Base-by-base conservation (phyloP, 1,284 basidiomycete species). In the Tilletia horrida region DNA sequence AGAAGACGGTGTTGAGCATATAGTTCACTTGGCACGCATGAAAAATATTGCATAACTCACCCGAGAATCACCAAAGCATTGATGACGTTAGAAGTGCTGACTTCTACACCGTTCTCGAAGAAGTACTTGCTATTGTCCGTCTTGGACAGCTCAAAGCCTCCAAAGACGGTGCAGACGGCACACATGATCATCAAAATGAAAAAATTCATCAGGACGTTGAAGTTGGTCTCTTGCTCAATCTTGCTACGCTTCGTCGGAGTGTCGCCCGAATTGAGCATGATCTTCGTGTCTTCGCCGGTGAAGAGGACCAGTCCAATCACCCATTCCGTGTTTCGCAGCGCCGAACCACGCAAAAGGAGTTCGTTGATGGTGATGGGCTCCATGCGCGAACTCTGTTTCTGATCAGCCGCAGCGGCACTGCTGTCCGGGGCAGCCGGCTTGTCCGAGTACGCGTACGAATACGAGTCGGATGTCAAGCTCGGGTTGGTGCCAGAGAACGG, bases 191-290 rank as follows among this genome's bases (percentile, higher is more conserved):
- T 82, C 65, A 97, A 85, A 67, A 97, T 84, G 65, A 87, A 83
- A 79, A 97, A 97, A 83, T 97, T 97, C 85, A 95, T 91, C 65
- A 94, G 84, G 73, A 97, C 94, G 81, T 97, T 97, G 86, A 93
- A 95, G 82, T 96, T 97, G n/a, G 95, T 97, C 85, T 97, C 94
- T 84, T 88, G 90, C 84, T 97, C 93, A 79, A 97, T 96, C 85
- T 96, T 97, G 77, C 89, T 91, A 66, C 92, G 90, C 81, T 97
- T 97, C 21, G 91, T 92, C 0, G 82, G 83, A 2, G 83, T 84
- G 18, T 89, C 89, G 27, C 93, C 93, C 45, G 91, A 91, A 77
- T 97, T 98, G 73, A 97, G 84, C 91, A 97, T 95, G 80, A 97
- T 97, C 86, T 97, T 98, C 63, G 94, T 94, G 83, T 98, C 94